A percentile compares a stretch with the other conserved stretches of the same genome.
phyloP scores from a whole-genome alignment of 805 yeast species.

The Phaffomyces opuntiae region DNA sequence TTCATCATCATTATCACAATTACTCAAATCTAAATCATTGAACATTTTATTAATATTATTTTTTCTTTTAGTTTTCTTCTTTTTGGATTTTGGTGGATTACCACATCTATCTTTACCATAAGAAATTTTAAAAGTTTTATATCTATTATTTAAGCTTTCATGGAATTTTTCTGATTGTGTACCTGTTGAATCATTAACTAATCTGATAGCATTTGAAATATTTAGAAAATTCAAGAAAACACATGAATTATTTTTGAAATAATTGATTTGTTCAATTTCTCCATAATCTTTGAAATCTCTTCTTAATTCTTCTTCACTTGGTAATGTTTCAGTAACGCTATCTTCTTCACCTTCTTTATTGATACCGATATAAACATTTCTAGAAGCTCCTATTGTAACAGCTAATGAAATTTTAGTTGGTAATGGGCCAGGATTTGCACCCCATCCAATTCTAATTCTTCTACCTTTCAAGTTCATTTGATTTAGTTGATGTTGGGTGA shows the following conservation, averaged over 20 bases:
- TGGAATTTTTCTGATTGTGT: constrained; percentile 29
- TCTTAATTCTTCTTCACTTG: constrained; percentile 44
- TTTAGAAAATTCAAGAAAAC: constrained; percentile 68
- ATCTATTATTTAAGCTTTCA: constrained; percentile 36
- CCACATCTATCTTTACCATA: constrained; percentile 82
- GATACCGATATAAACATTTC: constrained; percentile 70
- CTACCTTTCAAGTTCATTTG: constrained; percentile 56
- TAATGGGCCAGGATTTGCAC: constrained; percentile 58
- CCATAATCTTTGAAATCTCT: constrained; percentile 60
- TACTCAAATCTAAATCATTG: constrained; percentile 4
- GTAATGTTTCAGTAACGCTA: constrained; percentile 25
- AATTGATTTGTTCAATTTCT: constrained; percentile 69
- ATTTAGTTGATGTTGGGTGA: constrained; percentile 49
- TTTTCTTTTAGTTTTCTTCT: constrained; percentile 26
- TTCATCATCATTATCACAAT: constrained; percentile 1
- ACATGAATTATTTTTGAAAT: constrained; percentile 60
- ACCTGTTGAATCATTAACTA: constrained; percentile 52
- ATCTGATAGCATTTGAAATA: constrained; percentile 54
- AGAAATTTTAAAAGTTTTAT: constrained; percentile 48
- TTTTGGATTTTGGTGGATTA: constrained; percentile 51
- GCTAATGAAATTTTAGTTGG: constrained; percentile 50
- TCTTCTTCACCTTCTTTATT: constrained; percentile 29
- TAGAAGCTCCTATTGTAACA: constrained; percentile 66
- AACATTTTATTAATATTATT: neutral
- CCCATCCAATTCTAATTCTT: constrained; percentile 63